Percentiles rank a stretch among this genome's conserved stretches.
These are phyloP conservation scores for Neoarthrinium moseri DNA, from an alignment of 2,329 filamentous ascomycete genomes.

Conservation along the genomic window DNA sequence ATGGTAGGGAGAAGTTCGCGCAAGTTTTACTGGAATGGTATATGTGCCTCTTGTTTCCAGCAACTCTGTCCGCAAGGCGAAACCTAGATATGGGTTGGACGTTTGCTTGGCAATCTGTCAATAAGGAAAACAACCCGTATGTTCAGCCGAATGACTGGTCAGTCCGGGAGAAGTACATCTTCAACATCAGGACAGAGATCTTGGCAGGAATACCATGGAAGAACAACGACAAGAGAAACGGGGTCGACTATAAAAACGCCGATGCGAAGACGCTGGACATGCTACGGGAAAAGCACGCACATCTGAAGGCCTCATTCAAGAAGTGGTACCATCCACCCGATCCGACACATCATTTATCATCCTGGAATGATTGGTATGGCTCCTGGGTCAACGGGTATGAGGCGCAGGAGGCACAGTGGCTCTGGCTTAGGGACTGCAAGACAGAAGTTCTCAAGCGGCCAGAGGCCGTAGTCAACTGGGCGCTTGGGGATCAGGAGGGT, in stretches of 20 bases:
- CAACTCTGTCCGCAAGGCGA: background rate
- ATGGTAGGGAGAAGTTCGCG: background rate
- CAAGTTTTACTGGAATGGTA: background rate
- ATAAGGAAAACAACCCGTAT: background rate
- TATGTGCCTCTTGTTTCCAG: background rate
- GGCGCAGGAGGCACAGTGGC: background rate
- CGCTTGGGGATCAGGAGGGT: background rate
- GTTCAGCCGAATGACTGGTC: background rate
- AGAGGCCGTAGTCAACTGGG: background rate
- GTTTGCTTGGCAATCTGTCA: background rate
- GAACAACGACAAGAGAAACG: background rate
- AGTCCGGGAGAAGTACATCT: background rate
- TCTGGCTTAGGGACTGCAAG: constrained; percentile 3
- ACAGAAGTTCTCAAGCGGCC: background rate
- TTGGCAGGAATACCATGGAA: constrained; percentile 1
- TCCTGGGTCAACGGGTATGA: constrained; percentile 6
- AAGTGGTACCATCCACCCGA: background rate
- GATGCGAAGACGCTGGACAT: background rate
- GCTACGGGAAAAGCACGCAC: background rate
- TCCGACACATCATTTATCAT: background rate
- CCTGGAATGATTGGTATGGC: background rate
- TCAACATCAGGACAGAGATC: background rate
- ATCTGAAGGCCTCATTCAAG: background rate
- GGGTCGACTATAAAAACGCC: background rate
- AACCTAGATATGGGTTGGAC: background rate